phyloP scores from a whole-genome alignment of 768 basidiomycete species.

The Chalciporus sphaerocephalus region DNA sequence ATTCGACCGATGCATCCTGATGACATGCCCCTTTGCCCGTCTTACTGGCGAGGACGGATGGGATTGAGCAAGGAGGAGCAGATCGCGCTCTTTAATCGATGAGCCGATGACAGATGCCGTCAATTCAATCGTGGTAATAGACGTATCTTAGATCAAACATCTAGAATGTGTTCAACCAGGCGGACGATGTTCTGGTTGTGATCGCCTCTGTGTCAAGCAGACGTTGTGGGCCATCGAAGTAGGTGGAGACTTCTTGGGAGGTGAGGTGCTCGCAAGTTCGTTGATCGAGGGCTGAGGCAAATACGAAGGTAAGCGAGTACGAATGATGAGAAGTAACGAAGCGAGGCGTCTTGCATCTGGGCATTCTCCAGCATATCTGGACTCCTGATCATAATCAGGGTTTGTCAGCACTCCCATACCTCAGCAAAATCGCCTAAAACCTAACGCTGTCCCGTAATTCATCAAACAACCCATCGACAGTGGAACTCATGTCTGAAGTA shows the following conservation, averaged over 20 bases:
- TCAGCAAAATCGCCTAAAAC: no score
- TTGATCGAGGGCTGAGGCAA: no score
- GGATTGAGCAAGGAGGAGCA: conserved; percentile 60
- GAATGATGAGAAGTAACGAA: not conserved
- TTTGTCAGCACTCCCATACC: no score
- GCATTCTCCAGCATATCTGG: no score
- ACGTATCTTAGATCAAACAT: no score
- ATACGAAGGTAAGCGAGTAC: no score
- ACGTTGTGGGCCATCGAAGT: conserved; percentile 50
- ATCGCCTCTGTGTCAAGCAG: no score
- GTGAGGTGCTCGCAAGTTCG: conserved; percentile 52
- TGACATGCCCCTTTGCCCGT: conserved; percentile 38
- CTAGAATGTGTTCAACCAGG: conserved; percentile 32
- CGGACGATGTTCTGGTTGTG: conserved; percentile 48
- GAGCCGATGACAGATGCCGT: not conserved
- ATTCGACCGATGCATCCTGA: conserved; percentile 24
- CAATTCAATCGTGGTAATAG: not conserved
- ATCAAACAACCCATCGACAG: no score
- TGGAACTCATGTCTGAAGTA: no score
- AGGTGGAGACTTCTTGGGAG: conserved; percentile 46
- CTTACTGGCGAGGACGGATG: conserved; percentile 71
- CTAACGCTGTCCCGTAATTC: no score
- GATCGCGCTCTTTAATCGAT: conserved; percentile 31
- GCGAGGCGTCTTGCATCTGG: no score
- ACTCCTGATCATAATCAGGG: no score